phyloP scores from a whole-genome alignment of 441 rosid genomes.

The Cnidoscolus chayamansa region DNA sequence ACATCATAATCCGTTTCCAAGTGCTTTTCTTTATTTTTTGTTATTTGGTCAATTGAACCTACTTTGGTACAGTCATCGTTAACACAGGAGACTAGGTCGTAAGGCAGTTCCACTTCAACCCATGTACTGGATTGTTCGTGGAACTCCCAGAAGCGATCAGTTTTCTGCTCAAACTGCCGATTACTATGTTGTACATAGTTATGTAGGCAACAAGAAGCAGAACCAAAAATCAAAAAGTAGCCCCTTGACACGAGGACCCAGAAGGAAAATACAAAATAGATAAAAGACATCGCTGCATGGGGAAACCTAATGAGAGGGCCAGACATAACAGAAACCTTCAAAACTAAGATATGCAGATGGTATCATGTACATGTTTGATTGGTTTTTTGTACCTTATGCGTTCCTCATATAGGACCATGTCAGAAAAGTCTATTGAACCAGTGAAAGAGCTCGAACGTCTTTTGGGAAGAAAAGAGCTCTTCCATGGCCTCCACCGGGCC shows the following conservation, averaged over 20 bases:
- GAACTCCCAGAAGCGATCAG: slow-evolving; percentile 64
- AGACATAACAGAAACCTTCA: slow-evolving; percentile 24
- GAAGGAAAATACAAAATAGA: slow-evolving; percentile 29
- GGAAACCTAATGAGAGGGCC: slow-evolving; percentile 21
- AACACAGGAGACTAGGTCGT: slow-evolving; percentile 57
- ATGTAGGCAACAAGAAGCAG: slow-evolving; percentile 43
- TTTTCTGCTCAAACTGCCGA: slow-evolving; percentile 50
- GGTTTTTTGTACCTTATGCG: slow-evolving; percentile 21
- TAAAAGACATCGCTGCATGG: slow-evolving; percentile 35
- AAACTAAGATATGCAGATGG: slow-evolving; percentile 33
- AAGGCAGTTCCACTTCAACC: slow-evolving; percentile 62
- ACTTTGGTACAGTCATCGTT: slow-evolving; percentile 51
- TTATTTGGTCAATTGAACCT: slow-evolving; percentile 38
- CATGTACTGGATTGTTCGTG: slow-evolving; percentile 52
- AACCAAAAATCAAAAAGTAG: slow-evolving; percentile 25
- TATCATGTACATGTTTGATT: slow-evolving; percentile 24
- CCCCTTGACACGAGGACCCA: slow-evolving; percentile 30
- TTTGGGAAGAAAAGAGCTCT: slow-evolving; percentile 15
- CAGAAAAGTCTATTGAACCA: slow-evolving; percentile 17
- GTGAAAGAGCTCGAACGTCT: slow-evolving; percentile 5
- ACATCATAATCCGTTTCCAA: slow-evolving; percentile 17
- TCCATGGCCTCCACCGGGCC: slow-evolving; percentile 25
- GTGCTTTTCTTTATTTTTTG: slow-evolving; percentile 24
- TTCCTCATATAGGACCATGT: slow-evolving; percentile 32
- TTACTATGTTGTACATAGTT: slow-evolving; percentile 29